Percentiles rank a stretch among this genome's conserved stretches.
phyloP scores from a whole-genome alignment of 1,139 yeast genomes.

The Pichia sp. region DNA sequence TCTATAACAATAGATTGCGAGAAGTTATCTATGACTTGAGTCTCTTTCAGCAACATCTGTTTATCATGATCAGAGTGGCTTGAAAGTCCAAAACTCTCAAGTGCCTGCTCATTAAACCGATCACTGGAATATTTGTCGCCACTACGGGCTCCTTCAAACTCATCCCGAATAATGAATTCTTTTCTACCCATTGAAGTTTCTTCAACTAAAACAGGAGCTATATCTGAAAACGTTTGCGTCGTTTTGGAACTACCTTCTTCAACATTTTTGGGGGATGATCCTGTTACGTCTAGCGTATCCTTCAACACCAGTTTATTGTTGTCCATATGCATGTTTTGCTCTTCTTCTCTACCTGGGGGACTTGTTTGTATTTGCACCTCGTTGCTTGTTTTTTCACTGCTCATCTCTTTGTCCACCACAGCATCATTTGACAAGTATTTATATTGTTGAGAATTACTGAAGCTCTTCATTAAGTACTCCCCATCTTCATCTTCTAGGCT shows the following conservation, averaged over 20 bases:
- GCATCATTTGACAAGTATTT: not conserved
- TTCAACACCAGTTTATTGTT: not conserved
- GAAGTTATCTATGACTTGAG: slow-evolving; percentile 11
- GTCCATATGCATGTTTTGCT: no score
- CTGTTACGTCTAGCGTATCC: not conserved
- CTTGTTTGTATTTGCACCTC: not conserved
- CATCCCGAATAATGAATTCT: no score
- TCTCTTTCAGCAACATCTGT: slow-evolving; percentile 2
- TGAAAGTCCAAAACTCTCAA: not conserved
- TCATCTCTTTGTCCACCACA: not conserved
- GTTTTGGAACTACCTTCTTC: not conserved
- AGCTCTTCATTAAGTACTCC: not conserved
- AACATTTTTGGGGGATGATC: not conserved
- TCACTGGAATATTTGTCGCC: not conserved
- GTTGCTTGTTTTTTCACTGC: not conserved
- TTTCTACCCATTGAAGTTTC: no score
- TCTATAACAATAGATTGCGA: slow-evolving; percentile 15
- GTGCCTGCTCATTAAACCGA: not conserved
- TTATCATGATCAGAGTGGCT: not conserved
- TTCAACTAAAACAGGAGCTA: not conserved
- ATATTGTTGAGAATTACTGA: not conserved
- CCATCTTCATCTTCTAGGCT: not conserved
- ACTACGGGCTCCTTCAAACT: no score
- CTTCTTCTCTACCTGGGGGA: not conserved
- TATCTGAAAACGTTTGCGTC: not conserved